Evolutionary conservation across 2,329 filamentous ascomycete species (phyloP).

Genomic region (Claviceps spartinae): DNA sequence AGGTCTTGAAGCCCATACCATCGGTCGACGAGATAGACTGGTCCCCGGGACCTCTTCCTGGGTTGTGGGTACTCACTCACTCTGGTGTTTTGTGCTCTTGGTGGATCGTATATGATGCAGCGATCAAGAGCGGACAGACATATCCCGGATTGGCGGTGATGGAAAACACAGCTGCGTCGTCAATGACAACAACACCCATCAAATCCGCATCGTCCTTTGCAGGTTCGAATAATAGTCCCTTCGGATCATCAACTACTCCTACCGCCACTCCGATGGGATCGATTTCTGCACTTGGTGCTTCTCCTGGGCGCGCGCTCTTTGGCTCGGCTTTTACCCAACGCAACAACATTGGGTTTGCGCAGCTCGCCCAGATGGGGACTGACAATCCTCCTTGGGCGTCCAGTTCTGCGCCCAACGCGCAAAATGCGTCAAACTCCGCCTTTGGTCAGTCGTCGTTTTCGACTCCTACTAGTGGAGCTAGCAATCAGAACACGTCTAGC

Average conservation of each 20-base stretch:
- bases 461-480: slow-evolving; percentile 23
- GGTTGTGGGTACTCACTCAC: slow-evolving; percentile 73
- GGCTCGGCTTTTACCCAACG: slow-evolving; percentile 38
- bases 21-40: slow-evolving; percentile 64
- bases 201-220: slow-evolving; percentile 20
- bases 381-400: slow-evolving; percentile 41
- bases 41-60: slow-evolving; percentile 69
- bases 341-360: slow-evolving; percentile 37
- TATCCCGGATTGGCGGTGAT: slow-evolving; percentile 56
- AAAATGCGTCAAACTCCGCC: slow-evolving; percentile 20
- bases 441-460: slow-evolving; percentile 44
- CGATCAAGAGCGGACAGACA: slow-evolving; percentile 57
- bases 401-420: slow-evolving; percentile 5
- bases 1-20: slow-evolving; percentile 63
- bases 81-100: slow-evolving; percentile 75
- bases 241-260: slow-evolving; percentile 25
- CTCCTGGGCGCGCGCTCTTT: slow-evolving; percentile 25
- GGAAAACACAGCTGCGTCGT: slow-evolving; percentile 19
- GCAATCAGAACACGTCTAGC: slow-evolving; percentile 24
- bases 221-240: slow-evolving; percentile 20
- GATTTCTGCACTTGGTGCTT: slow-evolving; percentile 17
- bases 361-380: slow-evolving; percentile 32
- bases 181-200: slow-evolving; percentile 13
- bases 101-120: slow-evolving; percentile 88
- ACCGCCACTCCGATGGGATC: slow-evolving; percentile 26